phyloP scores from a whole-genome alignment of 2,329 filamentous ascomycete species.

The Xenoacremonium recifei region DNA sequence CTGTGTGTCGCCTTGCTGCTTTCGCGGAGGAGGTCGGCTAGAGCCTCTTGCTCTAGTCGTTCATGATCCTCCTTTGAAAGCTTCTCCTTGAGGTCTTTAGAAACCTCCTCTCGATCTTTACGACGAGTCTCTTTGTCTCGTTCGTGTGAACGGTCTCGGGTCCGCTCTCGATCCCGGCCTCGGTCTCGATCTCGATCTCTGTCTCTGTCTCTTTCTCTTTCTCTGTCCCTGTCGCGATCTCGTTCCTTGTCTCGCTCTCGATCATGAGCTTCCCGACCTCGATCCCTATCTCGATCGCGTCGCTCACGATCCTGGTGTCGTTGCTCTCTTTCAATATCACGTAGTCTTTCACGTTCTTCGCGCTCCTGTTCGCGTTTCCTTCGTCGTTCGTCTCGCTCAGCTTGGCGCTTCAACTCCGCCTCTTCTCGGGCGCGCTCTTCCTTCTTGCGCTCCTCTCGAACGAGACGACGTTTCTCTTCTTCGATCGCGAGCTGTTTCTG shows the following conservation, averaged over 20 bases:
- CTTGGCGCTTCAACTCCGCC: conserved; percentile 48
- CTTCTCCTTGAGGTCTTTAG: conserved; percentile 50
- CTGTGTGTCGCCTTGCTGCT: conserved; percentile 50
- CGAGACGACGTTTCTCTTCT: conserved; percentile 59
- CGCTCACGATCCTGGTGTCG: conserved; percentile 39
- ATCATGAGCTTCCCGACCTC: conserved; percentile 28
- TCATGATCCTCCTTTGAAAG: conserved; percentile 59
- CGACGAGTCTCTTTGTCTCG: conserved; percentile 29
- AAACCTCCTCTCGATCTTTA: conserved; percentile 35
- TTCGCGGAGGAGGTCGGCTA: conserved; percentile 59
- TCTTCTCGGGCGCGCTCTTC: conserved; percentile 48
- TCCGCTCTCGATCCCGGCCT: conserved; percentile 25
- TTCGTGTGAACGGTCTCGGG: conserved; percentile 29
- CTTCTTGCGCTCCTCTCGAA: conserved; percentile 54
- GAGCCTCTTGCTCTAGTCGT: conserved; percentile 55
- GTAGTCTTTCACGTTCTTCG: conserved; percentile 52
- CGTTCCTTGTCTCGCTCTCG: conserved; percentile 31
- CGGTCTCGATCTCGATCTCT: conserved; percentile 29
- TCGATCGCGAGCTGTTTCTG: conserved; percentile 59
- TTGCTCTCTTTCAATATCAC: conserved; percentile 40
- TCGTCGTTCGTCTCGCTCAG: conserved; percentile 49
- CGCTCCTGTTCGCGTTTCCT: conserved; percentile 52
- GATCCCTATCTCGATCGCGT: conserved; percentile 34
- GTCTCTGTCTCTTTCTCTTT: conserved; percentile 28
- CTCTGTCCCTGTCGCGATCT: conserved; percentile 26